Base-by-base conservation (phyloP, 2,329 filamentous ascomycete genomes). In the Tolypocladium cylindrosporum region DNA sequence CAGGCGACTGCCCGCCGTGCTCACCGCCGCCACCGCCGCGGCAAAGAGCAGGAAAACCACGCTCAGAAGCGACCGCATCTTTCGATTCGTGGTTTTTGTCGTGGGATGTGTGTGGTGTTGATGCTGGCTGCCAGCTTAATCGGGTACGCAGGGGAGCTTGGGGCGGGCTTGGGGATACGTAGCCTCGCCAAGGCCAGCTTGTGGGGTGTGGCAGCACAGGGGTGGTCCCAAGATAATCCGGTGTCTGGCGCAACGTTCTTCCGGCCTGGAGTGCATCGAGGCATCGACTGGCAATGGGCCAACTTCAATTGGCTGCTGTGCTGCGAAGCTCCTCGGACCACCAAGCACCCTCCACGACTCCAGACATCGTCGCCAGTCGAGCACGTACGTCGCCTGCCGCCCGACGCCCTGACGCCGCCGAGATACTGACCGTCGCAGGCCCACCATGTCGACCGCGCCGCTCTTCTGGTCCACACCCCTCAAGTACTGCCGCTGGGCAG, bases 381-480 rank as follows among this genome's bases (percentile, higher is more conserved):
- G 31, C 31, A 34, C 48, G 48, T 52, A 36, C 31, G 48, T 37
- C 10, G 31, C 19, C 48, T 13, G 13, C 16, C 19, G 48, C 48
- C 13, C 31, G 3, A 7, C 14, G 10, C 19, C 31, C 31, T 21
- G 10, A 36, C 9, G 10, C 31, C 48, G 19, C 19, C 16, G 10
- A 52, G 48, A 34, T 37, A 19, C 48, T 52, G 10, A 52, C 48
- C 31, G 48, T 21, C 48, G 48, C 48, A 52, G 48, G 48, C 57
- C 61, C 70, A 70, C 27, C 62, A 91, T 91, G 87, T 81, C 83
- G 62, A 68, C 75, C 67, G 66, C 80, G 60, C 79, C 82, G 57
- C 88, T 91, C 67, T 97, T 99, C 88, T 97, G 88, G 85, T 82
- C 85, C 64, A 81, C 83, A 60, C 94, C 94, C 63, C 69, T 95